Evolutionary conservation across 306 rosid genomes (phyloP).

Genomic region (Inga leiocalycina): DNA sequence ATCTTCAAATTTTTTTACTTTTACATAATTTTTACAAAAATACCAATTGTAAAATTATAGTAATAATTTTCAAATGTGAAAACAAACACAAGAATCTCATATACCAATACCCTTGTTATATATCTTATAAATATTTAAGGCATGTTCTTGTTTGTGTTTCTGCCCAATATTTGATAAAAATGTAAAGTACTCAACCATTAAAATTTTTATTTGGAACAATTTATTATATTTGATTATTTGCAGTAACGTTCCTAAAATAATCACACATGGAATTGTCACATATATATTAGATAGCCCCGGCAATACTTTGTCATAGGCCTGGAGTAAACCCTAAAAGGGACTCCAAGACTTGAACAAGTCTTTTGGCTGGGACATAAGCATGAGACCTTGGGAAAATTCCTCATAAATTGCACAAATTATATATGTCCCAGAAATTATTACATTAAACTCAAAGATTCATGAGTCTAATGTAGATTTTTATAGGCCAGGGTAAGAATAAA

Average conservation of each 20-base stretch:
- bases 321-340: neutral
- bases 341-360: neutral
- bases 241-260: neutral
- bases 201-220: neutral
- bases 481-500: neutral
- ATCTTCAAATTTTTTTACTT: neutral
- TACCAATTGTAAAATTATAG: neutral
- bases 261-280: neutral
- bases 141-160: neutral
- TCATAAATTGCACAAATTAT: neutral
- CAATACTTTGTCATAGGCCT: neutral
- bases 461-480: neutral
- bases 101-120: neutral
- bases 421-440: neutral
- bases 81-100: neutral
- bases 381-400: constrained; percentile 17
- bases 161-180: neutral
- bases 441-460: neutral
- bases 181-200: neutral
- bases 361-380: neutral
- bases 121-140: neutral
- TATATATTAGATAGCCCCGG: neutral
- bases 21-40: neutral
- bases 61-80: neutral
- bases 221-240: neutral